These are phyloP conservation scores for Somion occarium DNA, from an alignment of 1,284 basidiomycete species.

Conservation along the genomic window DNA sequence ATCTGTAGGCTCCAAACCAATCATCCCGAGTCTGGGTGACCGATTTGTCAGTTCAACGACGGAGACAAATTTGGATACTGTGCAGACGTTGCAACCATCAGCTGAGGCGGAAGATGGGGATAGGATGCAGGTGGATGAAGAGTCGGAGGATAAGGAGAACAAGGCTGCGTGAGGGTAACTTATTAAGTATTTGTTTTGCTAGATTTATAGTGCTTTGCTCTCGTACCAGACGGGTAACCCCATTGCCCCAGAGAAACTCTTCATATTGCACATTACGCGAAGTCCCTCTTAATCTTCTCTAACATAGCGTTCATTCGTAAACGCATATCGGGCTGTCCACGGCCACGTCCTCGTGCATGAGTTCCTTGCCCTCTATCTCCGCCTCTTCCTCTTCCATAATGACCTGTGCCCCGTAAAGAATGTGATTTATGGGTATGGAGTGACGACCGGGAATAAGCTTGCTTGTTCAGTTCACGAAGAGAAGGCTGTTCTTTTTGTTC, in stretches of 20 bases:
- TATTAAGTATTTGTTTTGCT: not conserved
- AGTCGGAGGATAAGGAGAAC: slow-evolving; percentile 57
- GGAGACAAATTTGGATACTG: slow-evolving; percentile 21
- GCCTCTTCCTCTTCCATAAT: slow-evolving; percentile 12
- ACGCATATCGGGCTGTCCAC: slow-evolving; percentile 73
- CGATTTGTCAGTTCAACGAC: slow-evolving; percentile 56
- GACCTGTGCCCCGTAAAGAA: slow-evolving; percentile 24
- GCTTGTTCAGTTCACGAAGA: slow-evolving; percentile 52
- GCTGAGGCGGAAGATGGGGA: slow-evolving; percentile 16
- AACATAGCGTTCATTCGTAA: slow-evolving; percentile 75
- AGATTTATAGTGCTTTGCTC: not conserved
- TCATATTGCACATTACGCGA: slow-evolving; percentile 25
- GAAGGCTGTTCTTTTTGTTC: slow-evolving; percentile 21
- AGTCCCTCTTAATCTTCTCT: slow-evolving; percentile 66
- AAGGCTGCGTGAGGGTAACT: slow-evolving; percentile 36
- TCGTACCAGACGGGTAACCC: slow-evolving; percentile 7
- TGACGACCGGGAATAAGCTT: slow-evolving; percentile 57
- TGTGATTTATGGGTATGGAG: slow-evolving; percentile 52
- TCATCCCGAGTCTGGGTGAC: slow-evolving; percentile 53
- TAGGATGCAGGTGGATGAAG: slow-evolving; percentile 43
- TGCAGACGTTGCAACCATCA: not conserved
- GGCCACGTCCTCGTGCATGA: slow-evolving; percentile 18
- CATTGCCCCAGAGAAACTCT: not conserved
- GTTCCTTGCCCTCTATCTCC: slow-evolving; percentile 14
- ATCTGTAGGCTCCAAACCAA: slow-evolving; percentile 38